These are phyloP conservation scores for Bacterosira constricta DNA, from an alignment of 108 stramenopile species.

Conservation along the genomic window DNA sequence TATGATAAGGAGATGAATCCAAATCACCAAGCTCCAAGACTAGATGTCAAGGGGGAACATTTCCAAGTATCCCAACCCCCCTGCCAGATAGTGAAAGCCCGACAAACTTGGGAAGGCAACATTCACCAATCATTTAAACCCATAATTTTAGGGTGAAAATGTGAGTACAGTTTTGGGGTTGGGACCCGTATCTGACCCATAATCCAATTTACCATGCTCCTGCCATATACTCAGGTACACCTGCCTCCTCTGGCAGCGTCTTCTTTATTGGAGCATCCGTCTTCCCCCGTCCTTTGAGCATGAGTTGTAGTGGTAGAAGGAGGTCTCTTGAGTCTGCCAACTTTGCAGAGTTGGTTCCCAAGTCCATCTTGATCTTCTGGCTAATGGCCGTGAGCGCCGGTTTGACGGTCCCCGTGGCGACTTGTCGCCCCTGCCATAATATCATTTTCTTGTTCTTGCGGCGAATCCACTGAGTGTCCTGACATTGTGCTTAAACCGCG, in stretches of 20 bases:
- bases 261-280: slow-evolving; percentile 12
- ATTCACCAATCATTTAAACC: no score
- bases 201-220: no score
- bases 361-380: background rate
- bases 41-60: no score
- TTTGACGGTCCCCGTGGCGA: slow-evolving; percentile 6
- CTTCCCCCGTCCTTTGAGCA: background rate
- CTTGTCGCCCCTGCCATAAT: slow-evolving; percentile 1
- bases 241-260: background rate
- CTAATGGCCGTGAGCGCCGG: slow-evolving; percentile 9
- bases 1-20: no score
- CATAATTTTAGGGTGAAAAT: no score
- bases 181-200: no score
- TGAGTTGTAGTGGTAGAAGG: background rate
- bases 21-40: no score
- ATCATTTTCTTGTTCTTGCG: background rate
- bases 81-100: no score
- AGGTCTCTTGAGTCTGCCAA: background rate
- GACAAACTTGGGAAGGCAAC: no score
- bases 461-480: slow-evolving; percentile 4
- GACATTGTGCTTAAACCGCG: background rate
- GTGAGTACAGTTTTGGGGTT: no score
- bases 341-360: background rate
- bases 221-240: slow-evolving; percentile 4
- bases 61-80: no score